Conservation (phyloP, 1,284 basidiomycete species). For the Moniliophthora roreri region DNA sequence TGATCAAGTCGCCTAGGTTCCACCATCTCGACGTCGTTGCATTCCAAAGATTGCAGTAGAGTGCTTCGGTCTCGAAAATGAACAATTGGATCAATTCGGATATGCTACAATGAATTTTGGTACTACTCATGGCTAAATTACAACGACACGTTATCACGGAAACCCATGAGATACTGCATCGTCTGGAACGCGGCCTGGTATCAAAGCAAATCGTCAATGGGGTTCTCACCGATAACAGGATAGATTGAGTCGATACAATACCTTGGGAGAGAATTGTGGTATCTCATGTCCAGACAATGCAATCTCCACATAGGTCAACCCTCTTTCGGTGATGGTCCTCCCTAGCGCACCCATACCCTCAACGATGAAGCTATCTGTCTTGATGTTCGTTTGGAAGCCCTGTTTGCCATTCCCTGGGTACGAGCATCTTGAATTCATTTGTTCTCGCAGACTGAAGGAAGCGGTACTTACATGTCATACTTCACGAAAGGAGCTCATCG, state of each 20-base stretch:
- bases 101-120: too few species aligned
- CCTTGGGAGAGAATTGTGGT: conserved; percentile 70
- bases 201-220: background rate
- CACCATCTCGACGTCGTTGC: too few species aligned
- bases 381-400: conserved; percentile 70
- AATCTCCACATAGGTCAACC: conserved; percentile 66
- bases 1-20: too few species aligned
- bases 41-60: too few species aligned
- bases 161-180: conserved; percentile 71
- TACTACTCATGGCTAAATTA: too few species aligned
- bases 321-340: conserved; percentile 64
- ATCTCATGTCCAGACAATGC: conserved; percentile 69
- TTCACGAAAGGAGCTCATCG: conserved; percentile 24
- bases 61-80: too few species aligned
- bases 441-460: background rate
- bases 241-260: conserved; percentile 38
- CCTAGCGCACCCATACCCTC: conserved; percentile 69
- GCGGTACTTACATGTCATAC: conserved; percentile 64
- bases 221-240: background rate
- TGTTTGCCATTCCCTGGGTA: conserved; percentile 67
- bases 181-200: conserved; percentile 67
- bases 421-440: too few species aligned
- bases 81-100: too few species aligned
- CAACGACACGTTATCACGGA: conserved; percentile 40
- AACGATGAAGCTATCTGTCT: conserved; percentile 64